Conservation (phyloP, 257 asterid species). For the Solanum piurae region DNA sequence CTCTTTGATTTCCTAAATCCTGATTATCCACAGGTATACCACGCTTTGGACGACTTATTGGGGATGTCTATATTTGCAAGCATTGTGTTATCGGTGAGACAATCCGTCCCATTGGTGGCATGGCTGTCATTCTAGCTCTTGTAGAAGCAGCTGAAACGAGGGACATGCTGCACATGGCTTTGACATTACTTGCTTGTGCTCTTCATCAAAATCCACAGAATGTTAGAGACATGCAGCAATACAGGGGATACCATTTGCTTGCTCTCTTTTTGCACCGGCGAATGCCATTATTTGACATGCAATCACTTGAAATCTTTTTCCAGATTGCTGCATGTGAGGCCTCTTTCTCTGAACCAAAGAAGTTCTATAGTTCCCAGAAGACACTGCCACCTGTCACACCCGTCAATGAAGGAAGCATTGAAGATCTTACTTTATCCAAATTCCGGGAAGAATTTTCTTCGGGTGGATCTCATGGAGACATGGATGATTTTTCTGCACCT, state of each 20-base stretch:
- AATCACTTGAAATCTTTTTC: constrained; percentile 92
- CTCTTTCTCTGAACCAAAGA: constrained; percentile 89
- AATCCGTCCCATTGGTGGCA: constrained; percentile 91
- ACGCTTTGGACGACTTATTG: constrained; percentile 91
- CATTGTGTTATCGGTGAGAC: constrained; percentile 90
- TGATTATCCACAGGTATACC: constrained; percentile 66
- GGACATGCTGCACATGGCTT: constrained; percentile 99
- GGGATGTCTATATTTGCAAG: constrained; percentile 83
- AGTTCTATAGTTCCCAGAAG: constrained; percentile 24
- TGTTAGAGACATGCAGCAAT: constrained; percentile 89
- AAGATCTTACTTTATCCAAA: constrained; percentile 62
- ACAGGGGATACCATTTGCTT: constrained; percentile 93
- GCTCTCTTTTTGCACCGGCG: constrained; percentile 85
- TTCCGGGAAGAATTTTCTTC: constrained; percentile 86
- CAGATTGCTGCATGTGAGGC: constrained; percentile 99
- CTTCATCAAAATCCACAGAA: constrained; percentile 98
- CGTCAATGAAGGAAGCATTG: constrained; percentile 51
- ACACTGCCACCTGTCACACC: constrained; percentile 45
- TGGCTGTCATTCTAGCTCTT: constrained; percentile 90
- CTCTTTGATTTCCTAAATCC: constrained; percentile 11
- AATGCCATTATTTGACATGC: constrained; percentile 97
- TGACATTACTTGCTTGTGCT: constrained; percentile 74
- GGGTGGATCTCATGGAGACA: constrained; percentile 77
- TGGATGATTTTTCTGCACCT: constrained; percentile 88
- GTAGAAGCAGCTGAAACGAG: constrained; percentile 97